These are phyloP conservation scores for Penicillium mononematosum DNA, from an alignment of 495 filamentous ascomycete species.

Conservation along the genomic window DNA sequence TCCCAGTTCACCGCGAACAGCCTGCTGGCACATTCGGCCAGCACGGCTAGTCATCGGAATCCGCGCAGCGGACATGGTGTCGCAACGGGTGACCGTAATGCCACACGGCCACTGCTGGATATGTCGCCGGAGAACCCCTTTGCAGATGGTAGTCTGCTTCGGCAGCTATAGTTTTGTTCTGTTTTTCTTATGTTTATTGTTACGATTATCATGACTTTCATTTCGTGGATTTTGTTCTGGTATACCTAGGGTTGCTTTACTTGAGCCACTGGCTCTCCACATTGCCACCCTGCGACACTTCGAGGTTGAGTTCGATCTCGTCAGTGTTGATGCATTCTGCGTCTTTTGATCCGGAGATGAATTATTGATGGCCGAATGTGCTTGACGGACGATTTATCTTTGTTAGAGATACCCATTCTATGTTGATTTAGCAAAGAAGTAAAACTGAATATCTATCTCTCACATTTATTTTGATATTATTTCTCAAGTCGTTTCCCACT, in stretches of 20 bases:
- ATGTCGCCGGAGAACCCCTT: constrained; percentile 51
- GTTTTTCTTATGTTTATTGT: neutral
- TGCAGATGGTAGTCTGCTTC: constrained; percentile 55
- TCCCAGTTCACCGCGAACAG: constrained; percentile 39
- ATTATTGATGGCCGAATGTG: neutral
- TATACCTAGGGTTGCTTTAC: neutral
- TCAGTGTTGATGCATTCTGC: neutral
- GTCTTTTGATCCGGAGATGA: neutral
- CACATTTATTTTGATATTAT: neutral
- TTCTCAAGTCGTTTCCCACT: neutral
- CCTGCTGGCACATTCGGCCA: constrained; percentile 33
- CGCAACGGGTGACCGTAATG: constrained; percentile 50
- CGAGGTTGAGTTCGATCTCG: neutral
- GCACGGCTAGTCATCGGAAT: constrained; percentile 9
- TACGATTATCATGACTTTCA: constrained; percentile 4
- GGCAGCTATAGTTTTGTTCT: constrained; percentile 22
- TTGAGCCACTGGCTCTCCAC: neutral
- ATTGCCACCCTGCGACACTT: neutral
- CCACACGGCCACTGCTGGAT: constrained; percentile 57
- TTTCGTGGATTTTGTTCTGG: neutral
- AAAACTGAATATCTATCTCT: neutral
- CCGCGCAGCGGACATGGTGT: constrained; percentile 51
- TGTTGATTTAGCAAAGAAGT: neutral
- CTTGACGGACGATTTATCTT: neutral
- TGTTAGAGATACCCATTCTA: constrained; percentile 5